These are phyloP conservation scores for Picochlorum sp. DNA, from an alignment of 139 green algal species.

Conservation along the genomic window DNA sequence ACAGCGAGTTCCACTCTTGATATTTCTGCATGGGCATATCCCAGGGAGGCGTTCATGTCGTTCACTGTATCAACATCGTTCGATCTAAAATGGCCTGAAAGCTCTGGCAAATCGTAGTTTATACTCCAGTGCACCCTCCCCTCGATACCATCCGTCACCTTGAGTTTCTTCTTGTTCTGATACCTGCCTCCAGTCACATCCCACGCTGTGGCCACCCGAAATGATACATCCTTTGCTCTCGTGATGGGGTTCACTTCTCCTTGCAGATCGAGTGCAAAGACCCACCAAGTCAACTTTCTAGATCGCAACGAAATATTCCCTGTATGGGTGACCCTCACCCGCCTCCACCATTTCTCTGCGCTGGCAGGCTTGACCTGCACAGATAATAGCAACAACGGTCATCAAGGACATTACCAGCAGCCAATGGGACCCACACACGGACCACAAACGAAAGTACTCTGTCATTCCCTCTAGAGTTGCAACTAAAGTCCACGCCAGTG, in stretches of 20 bases:
- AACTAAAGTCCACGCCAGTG: conserved; percentile 14
- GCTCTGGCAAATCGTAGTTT: conserved; percentile 17
- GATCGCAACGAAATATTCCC: conserved; percentile 24
- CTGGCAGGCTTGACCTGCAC: conserved; percentile 25
- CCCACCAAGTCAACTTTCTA: conserved; percentile 19
- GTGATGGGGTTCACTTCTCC: conserved; percentile 19
- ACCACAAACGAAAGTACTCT: conserved; percentile 19
- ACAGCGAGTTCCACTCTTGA: conserved; percentile 21
- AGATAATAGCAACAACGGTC: neutral
- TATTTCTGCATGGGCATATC: conserved; percentile 24
- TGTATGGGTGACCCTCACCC: conserved; percentile 10
- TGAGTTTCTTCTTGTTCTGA: conserved; percentile 10
- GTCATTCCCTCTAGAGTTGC: neutral
- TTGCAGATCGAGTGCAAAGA: conserved; percentile 21
- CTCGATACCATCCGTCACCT: conserved; percentile 2
- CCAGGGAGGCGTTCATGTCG: conserved; percentile 16
- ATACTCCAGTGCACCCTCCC: conserved; percentile 20
- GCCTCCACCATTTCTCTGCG: conserved; percentile 9
- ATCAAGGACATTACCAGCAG: neutral
- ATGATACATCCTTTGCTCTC: neutral
- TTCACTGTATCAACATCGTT: conserved; percentile 4
- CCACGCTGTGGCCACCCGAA: conserved; percentile 26
- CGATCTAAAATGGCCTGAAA: conserved; percentile 15
- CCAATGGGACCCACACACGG: neutral
- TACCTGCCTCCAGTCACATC: conserved; percentile 2